Percentiles rank a stretch among this genome's conserved stretches.
Conservation (phyloP, 2,329 filamentous ascomycete genomes). For the Verticillium tricorpus region DNA sequence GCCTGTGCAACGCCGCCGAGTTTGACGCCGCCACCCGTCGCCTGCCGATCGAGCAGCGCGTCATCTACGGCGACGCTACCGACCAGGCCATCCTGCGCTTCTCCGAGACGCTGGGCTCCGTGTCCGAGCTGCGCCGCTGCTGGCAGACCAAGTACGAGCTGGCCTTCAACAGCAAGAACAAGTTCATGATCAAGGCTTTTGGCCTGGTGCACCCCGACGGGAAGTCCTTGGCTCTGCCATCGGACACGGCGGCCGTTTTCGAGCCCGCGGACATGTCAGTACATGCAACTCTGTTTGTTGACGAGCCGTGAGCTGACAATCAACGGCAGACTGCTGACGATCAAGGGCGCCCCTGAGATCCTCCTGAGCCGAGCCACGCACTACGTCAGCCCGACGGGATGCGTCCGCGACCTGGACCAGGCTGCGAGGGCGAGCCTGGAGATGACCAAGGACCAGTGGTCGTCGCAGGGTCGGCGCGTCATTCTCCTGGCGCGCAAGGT, state of each 20-base stretch:
- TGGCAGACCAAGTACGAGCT: slow-evolving; percentile 66
- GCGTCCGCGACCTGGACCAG: slow-evolving; percentile 59
- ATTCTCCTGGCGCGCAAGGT: slow-evolving; percentile 32
- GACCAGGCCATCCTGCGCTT: slow-evolving; percentile 72
- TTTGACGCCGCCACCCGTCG: slow-evolving; percentile 64
- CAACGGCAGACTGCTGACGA: slow-evolving; percentile 54
- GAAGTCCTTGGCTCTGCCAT: slow-evolving; percentile 8
- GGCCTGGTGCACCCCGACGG: slow-evolving; percentile 30
- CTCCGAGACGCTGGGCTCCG: slow-evolving; percentile 58
- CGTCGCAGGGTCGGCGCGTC: slow-evolving; percentile 67
- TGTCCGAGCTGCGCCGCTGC: slow-evolving; percentile 53
- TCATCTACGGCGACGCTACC: slow-evolving; percentile 71
- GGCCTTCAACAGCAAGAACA: slow-evolving; percentile 79
- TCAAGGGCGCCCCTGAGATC: slow-evolving; percentile 76
- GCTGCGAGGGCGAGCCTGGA: slow-evolving; percentile 47
- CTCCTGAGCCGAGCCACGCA: slow-evolving; percentile 59
- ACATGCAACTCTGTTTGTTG: too few relatives aligned
- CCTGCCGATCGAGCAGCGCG: slow-evolving; percentile 54
- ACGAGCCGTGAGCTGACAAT: neutral
- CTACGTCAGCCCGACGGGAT: slow-evolving; percentile 51
- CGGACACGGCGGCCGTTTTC: slow-evolving; percentile 17
- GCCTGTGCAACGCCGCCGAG: slow-evolving; percentile 70
- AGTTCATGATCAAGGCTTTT: slow-evolving; percentile 69
- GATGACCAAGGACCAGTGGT: slow-evolving; percentile 52
- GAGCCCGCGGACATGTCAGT: slow-evolving; percentile 23